Conservation (phyloP, 1,284 basidiomycete species). For the Ustilago vetiveriae region DNA sequence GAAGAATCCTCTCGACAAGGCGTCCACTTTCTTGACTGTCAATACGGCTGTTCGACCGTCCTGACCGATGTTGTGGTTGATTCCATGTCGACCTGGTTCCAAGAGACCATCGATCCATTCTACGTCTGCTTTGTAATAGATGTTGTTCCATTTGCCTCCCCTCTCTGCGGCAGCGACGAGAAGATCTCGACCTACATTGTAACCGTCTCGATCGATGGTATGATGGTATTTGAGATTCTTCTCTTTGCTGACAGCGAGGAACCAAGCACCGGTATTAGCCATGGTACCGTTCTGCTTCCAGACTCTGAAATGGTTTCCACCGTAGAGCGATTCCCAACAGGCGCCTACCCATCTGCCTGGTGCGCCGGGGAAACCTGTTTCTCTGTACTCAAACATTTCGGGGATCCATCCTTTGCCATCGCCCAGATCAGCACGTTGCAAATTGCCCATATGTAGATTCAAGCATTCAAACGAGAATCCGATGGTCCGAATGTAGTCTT, state of each 20-base stretch:
- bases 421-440: slow-evolving; percentile 82
- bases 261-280: slow-evolving; percentile 67
- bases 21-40: slow-evolving; percentile 55
- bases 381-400: slow-evolving; percentile 66
- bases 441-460: slow-evolving; percentile 78
- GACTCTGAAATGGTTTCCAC: slow-evolving; percentile 66
- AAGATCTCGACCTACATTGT: slow-evolving; percentile 65
- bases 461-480: slow-evolving; percentile 83
- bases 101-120: slow-evolving; percentile 65
- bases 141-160: slow-evolving; percentile 61
- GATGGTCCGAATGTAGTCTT: slow-evolving; percentile 78
- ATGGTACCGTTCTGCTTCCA: slow-evolving; percentile 68
- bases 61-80: slow-evolving; percentile 66
- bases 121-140: slow-evolving; percentile 61
- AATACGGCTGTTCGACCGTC: slow-evolving; percentile 63
- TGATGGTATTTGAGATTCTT: slow-evolving; percentile 63
- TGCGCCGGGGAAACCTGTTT: slow-evolving; percentile 61
- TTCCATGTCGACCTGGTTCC: slow-evolving; percentile 57
- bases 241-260: slow-evolving; percentile 66
- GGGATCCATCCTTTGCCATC: slow-evolving; percentile 76
- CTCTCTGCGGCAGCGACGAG: slow-evolving; percentile 59
- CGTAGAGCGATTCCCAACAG: slow-evolving; percentile 63
- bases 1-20: slow-evolving; percentile 27
- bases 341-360: slow-evolving; percentile 65
- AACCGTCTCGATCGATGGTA: slow-evolving; percentile 65